Evolutionary conservation across 208 protist genomes (phyloP).

Genomic region (Trypanosomatidae sp.): DNA sequence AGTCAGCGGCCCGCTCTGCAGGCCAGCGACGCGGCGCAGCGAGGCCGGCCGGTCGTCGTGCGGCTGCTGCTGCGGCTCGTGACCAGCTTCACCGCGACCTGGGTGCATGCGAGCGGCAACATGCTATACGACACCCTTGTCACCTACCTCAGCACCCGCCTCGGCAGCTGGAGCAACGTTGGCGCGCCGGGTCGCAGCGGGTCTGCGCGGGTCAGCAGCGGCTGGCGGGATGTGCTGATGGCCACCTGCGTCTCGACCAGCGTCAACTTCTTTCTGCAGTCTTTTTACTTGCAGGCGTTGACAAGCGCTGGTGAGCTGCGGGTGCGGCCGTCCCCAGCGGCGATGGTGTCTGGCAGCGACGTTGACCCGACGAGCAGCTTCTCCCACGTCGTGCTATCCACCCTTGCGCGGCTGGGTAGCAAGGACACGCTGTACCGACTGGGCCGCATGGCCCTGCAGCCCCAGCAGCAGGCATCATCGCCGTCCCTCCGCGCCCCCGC

Average conservation of each 20-base stretch:
- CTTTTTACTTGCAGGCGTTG: constrained; percentile 18
- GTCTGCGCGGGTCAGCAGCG: not conserved
- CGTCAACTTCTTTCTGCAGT: constrained; percentile 20
- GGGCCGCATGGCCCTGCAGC: constrained; percentile 11
- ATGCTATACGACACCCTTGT: constrained; percentile 32
- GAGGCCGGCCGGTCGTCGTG: not conserved
- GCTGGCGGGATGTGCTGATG: constrained; percentile 25
- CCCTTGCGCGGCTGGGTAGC: constrained; percentile 15
- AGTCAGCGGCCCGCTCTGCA: constrained; percentile 6
- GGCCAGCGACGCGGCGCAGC: not conserved
- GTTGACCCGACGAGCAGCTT: constrained; percentile 1
- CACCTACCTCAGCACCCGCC: constrained; percentile 27
- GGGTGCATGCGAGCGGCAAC: constrained; percentile 27
- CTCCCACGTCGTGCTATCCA: constrained; percentile 9
- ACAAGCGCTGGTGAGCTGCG: constrained; percentile 23
- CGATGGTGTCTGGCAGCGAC: not conserved
- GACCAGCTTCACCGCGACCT: constrained; percentile 28
- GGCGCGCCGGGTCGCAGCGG: not conserved
- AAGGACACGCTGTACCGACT: constrained; percentile 21
- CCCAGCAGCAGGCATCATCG: constrained; percentile 4
- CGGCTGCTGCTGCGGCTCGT: constrained; percentile 15
- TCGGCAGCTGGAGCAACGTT: constrained; percentile 12
- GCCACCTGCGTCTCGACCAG: constrained; percentile 25
- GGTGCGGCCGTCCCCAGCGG: not conserved
- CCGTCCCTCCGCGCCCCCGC: not conserved